These are phyloP conservation scores for Teunomyces funiuensis DNA, from an alignment of 805 yeast genomes.

Conservation along the genomic window DNA sequence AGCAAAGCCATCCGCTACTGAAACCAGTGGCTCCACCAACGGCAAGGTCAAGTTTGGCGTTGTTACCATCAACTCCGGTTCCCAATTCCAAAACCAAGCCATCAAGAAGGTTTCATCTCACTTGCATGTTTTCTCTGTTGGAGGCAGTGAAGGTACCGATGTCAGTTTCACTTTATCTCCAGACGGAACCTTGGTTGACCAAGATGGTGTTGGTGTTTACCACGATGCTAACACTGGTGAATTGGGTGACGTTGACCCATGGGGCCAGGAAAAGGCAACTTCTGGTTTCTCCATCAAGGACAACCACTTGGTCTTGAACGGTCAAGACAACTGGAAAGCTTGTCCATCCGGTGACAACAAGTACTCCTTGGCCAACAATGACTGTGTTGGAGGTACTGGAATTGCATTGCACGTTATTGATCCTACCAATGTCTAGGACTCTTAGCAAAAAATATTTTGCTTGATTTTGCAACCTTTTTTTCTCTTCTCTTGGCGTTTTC, in stretches of 20 bases:
- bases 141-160: constrained; percentile 29
- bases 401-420: constrained; percentile 24
- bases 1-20: constrained; percentile 7
- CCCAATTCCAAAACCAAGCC: constrained; percentile 23
- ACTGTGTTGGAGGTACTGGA: constrained; percentile 29
- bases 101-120: constrained; percentile 30
- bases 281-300: constrained; percentile 39
- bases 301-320: constrained; percentile 37
- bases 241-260: constrained; percentile 33
- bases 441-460: neutral
- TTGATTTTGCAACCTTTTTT: constrained; percentile 1
- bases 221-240: constrained; percentile 32
- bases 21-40: constrained; percentile 6
- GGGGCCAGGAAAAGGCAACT: constrained; percentile 32
- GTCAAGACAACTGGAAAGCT: constrained; percentile 37
- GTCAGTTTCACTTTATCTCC: constrained; percentile 22
- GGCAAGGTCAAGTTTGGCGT: constrained; percentile 17
- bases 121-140: constrained; percentile 35
- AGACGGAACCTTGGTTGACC: constrained; percentile 32
- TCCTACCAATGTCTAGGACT: constrained; percentile 5
- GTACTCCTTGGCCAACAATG: constrained; percentile 24
- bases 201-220: constrained; percentile 28
- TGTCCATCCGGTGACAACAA: constrained; percentile 31
- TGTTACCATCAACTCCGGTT: constrained; percentile 24
- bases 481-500: neutral